phyloP scores from a whole-genome alignment of 371 early-diverging fungal genomes.

The Apophysomyces variabilis region DNA sequence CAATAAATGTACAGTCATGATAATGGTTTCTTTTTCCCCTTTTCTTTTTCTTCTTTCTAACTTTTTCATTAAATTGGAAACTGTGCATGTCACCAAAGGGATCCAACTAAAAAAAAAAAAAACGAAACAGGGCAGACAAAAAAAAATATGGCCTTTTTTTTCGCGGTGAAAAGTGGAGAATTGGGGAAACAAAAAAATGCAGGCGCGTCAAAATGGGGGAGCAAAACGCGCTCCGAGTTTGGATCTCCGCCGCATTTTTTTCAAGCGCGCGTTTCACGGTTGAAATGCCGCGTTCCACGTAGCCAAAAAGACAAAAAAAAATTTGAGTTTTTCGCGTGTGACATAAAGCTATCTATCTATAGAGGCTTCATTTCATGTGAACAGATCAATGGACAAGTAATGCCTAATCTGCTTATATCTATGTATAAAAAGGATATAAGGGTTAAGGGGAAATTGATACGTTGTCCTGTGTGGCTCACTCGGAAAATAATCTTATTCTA shows the following conservation, averaged over 20 bases:
- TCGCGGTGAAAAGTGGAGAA: neutral
- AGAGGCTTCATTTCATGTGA: too few relatives aligned
- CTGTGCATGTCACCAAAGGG: conserved; percentile 1
- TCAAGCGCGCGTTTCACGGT: conserved; percentile 7
- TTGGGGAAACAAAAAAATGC: neutral
- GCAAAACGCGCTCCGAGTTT: neutral
- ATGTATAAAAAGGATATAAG: too few relatives aligned
- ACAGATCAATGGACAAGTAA: too few relatives aligned
- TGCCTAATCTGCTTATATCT: too few relatives aligned
- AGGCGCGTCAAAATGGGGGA: neutral
- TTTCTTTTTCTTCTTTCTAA: neutral
- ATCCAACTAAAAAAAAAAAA: too few relatives aligned
- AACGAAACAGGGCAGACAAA: too few relatives aligned
- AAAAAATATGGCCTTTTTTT: too few relatives aligned
- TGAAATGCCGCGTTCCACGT: conserved; percentile 7
- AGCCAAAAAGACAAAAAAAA: neutral
- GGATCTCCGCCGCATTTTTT: neutral
- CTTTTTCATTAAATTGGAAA: conserved; percentile 7
- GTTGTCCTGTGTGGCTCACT: too few relatives aligned
- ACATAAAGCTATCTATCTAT: too few relatives aligned
- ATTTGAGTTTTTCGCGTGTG: too few relatives aligned
- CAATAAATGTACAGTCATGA: conserved; percentile 11
- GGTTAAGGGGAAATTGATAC: too few relatives aligned
- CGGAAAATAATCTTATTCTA: too few relatives aligned
- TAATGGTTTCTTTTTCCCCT: conserved; percentile 6